Evolutionary conservation across 1,284 basidiomycete genomes (phyloP).

Genomic region (Moesziomyces sp.): DNA sequence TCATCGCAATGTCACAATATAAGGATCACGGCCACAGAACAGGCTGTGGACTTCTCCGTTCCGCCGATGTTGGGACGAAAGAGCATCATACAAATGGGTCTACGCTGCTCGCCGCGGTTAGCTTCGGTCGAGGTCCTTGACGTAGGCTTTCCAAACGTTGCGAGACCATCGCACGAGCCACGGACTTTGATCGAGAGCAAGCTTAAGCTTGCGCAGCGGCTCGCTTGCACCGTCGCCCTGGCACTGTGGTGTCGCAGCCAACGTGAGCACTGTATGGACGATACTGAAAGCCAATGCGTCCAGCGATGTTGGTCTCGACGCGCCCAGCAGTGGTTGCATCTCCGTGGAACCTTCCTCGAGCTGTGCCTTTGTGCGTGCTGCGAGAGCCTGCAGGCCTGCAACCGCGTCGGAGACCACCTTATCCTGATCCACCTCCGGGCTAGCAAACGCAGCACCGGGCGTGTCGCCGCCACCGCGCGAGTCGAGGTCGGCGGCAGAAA

Average conservation of each 20-base stretch:
- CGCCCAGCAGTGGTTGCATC: conserved; percentile 17
- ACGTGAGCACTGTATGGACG: conserved; percentile 49
- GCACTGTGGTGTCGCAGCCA: conserved; percentile 42
- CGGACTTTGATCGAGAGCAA: conserved; percentile 34
- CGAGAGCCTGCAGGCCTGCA: conserved; percentile 33
- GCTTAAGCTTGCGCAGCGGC: conserved; percentile 25
- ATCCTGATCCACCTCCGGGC: conserved; percentile 34
- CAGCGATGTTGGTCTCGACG: conserved; percentile 26
- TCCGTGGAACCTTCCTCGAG: conserved; percentile 7
- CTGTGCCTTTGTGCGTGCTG: conserved; percentile 23
- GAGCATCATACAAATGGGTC: no score
- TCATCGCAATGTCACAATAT: background rate
- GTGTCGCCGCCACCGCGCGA: conserved; percentile 40
- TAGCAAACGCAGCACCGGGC: conserved; percentile 35
- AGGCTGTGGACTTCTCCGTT: background rate
- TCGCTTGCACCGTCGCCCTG: conserved; percentile 7
- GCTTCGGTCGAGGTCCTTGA: conserved; percentile 33
- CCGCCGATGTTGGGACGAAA: no score
- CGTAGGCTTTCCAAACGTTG: conserved; percentile 38
- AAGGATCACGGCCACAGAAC: background rate
- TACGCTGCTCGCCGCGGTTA: background rate
- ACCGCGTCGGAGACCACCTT: conserved; percentile 32
- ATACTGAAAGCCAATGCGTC: conserved; percentile 53
- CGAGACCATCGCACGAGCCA: conserved; percentile 46
- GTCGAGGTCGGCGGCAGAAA: conserved; percentile 33